phyloP scores from a whole-genome alignment of 2,329 filamentous ascomycete species.

The Aspergillus tubingensis region DNA sequence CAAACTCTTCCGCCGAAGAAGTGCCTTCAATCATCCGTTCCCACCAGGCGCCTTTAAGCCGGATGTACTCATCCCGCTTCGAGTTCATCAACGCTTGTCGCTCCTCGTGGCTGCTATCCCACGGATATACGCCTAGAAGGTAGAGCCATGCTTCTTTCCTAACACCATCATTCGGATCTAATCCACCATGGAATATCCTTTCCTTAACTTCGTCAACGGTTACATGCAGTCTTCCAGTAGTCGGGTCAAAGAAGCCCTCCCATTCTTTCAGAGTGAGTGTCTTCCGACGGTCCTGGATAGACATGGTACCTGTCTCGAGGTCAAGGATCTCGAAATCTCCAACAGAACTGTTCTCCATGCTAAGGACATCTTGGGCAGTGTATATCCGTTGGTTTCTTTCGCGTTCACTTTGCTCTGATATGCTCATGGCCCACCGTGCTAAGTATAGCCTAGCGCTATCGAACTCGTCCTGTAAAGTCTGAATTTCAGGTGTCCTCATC shows the following conservation, averaged over 20 bases:
- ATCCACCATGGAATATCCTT: conserved; percentile 91
- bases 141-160: conserved; percentile 97
- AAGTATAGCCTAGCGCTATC: conserved; percentile 94
- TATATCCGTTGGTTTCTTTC: conserved; percentile 85
- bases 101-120: conserved; percentile 87
- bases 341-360: conserved; percentile 91
- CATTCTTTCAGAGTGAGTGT: conserved; percentile 81
- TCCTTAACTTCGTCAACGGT: conserved; percentile 95
- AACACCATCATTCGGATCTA: conserved; percentile 85
- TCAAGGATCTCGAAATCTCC: conserved; percentile 95
- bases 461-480: conserved; percentile 94
- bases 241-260: conserved; percentile 82
- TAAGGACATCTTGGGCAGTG: conserved; percentile 88
- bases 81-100: conserved; percentile 80
- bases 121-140: conserved; percentile 85
- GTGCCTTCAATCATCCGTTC: conserved; percentile 83
- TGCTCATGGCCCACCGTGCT: conserved; percentile 97
- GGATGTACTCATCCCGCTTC: conserved; percentile 87
- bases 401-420: conserved; percentile 91
- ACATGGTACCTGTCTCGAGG: conserved; percentile 70
- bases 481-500: conserved; percentile 88
- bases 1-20: conserved; percentile 76
- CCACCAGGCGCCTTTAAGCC: conserved; percentile 95
- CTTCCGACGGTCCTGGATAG: conserved; percentile 74
- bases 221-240: conserved; percentile 71